Percentiles rank a stretch among this genome's conserved stretches.
These are phyloP conservation scores for Trichomonas gallinae DNA, from an alignment of 208 protist species.

Conservation along the genomic window DNA sequence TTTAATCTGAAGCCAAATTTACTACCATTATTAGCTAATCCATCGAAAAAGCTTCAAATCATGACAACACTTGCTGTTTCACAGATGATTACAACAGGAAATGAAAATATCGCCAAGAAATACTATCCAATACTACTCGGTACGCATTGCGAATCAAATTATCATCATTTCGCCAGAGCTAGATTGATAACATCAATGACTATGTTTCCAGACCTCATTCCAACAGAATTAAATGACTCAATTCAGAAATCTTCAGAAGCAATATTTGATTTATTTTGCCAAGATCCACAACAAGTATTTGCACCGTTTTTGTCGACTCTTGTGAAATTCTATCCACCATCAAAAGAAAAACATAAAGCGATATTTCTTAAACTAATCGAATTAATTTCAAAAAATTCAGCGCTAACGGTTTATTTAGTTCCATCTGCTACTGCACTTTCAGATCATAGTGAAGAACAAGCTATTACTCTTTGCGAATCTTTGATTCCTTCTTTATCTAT, in stretches of 20 bases:
- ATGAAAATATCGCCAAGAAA: not conserved
- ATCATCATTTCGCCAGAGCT: not conserved
- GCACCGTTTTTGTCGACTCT: not conserved
- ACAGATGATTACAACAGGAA: not conserved
- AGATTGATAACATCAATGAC: not conserved
- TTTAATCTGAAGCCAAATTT: not conserved
- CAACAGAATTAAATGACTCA: not conserved
- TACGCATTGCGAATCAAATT: not conserved
- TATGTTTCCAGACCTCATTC: not conserved
- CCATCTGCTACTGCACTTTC: not conserved
- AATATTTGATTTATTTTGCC: not conserved
- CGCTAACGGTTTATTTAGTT: not conserved
- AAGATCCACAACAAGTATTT: not conserved
- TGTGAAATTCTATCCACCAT: not conserved
- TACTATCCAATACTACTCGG: not conserved
- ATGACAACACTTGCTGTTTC: not conserved
- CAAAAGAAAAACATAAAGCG: not conserved
- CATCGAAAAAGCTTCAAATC: not conserved
- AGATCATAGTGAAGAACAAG: not conserved
- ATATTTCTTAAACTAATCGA: not conserved
- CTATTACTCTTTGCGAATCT: not conserved
- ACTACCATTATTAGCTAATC: not conserved
- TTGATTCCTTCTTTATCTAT: not conserved
- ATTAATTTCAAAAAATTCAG: not conserved
- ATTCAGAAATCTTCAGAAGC: not conserved